Percentiles rank a stretch among this genome's conserved stretches.
These are phyloP conservation scores for Carex parvula DNA, from an alignment of 176 grass and related monocot genomes.

Conservation along the genomic window DNA sequence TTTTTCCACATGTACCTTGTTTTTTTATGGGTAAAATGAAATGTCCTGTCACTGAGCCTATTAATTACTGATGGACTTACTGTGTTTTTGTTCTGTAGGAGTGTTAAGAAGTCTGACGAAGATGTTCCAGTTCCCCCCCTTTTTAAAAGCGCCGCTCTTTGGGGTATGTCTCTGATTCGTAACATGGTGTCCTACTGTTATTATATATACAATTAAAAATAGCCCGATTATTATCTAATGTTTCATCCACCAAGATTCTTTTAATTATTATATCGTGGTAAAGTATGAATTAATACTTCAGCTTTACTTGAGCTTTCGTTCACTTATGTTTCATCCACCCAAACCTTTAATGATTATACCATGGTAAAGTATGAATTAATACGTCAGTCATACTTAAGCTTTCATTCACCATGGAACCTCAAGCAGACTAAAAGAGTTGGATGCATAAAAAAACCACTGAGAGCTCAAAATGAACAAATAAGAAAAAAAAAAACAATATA, in stretches of 20 bases:
- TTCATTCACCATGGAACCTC: background rate
- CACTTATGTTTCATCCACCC: background rate
- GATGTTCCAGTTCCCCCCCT: slow-evolving; percentile 93
- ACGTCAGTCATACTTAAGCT: background rate
- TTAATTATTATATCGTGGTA: background rate
- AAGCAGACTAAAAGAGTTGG: background rate
- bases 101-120: slow-evolving; percentile 87
- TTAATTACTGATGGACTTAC: background rate
- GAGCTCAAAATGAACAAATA: background rate
- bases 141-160: slow-evolving; percentile 79
- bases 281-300: background rate
- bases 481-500: too few relatives aligned
- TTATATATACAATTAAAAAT: background rate
- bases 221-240: background rate
- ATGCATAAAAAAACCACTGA: background rate
- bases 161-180: slow-evolving; percentile 53
- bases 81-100: slow-evolving; percentile 45
- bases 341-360: background rate
- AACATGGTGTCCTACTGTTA: background rate
- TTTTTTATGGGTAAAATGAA: background rate
- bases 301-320: background rate
- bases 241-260: background rate
- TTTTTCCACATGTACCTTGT: background rate
- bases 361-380: background rate
- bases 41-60: background rate